phyloP scores from a whole-genome alignment of 2,329 filamentous ascomycete genomes.

The Penicillium expansum region DNA sequence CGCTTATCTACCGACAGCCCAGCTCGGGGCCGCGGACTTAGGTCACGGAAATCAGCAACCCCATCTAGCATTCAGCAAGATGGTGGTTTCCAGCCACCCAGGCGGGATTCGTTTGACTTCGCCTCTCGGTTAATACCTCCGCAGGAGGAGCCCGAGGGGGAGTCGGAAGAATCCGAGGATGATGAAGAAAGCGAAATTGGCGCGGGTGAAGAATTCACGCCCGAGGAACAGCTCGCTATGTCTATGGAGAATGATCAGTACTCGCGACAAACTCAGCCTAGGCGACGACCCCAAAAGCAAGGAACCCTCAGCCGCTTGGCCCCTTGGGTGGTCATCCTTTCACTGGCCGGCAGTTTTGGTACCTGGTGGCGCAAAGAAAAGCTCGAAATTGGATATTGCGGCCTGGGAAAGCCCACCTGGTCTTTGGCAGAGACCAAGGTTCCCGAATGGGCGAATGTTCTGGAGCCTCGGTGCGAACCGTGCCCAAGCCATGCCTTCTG shows the following conservation, averaged over 20 bases:
- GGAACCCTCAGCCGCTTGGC: slow-evolving; percentile 58
- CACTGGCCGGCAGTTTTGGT: slow-evolving; percentile 68
- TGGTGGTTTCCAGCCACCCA: slow-evolving; percentile 53
- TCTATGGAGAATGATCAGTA: slow-evolving; percentile 68
- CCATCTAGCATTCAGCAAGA: slow-evolving; percentile 47
- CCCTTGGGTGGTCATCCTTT: slow-evolving; percentile 67
- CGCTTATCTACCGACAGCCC: slow-evolving; percentile 38
- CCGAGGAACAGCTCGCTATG: slow-evolving; percentile 80
- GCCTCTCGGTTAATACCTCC: slow-evolving; percentile 44
- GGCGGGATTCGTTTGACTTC: slow-evolving; percentile 59
- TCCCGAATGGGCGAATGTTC: slow-evolving; percentile 67
- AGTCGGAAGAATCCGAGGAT: slow-evolving; percentile 40
- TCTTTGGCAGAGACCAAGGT: slow-evolving; percentile 61
- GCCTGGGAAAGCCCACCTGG: slow-evolving; percentile 67
- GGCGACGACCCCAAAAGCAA: slow-evolving; percentile 34
- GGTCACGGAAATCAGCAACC: slow-evolving; percentile 33
- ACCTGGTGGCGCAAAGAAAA: slow-evolving; percentile 93
- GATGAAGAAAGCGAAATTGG: slow-evolving; percentile 59
- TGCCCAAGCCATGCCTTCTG: slow-evolving; percentile 91
- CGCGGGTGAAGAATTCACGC: slow-evolving; percentile 87
- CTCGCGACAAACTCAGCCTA: slow-evolving; percentile 18
- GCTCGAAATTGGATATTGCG: slow-evolving; percentile 92
- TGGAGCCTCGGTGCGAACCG: slow-evolving; percentile 80
- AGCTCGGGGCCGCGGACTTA: slow-evolving; percentile 25
- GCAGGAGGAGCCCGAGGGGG: slow-evolving; percentile 39